A percentile compares a stretch with the other conserved stretches of the same genome.
Conservation (phyloP, 148 eudicot genomes). For the Polygonum aviculare region DNA sequence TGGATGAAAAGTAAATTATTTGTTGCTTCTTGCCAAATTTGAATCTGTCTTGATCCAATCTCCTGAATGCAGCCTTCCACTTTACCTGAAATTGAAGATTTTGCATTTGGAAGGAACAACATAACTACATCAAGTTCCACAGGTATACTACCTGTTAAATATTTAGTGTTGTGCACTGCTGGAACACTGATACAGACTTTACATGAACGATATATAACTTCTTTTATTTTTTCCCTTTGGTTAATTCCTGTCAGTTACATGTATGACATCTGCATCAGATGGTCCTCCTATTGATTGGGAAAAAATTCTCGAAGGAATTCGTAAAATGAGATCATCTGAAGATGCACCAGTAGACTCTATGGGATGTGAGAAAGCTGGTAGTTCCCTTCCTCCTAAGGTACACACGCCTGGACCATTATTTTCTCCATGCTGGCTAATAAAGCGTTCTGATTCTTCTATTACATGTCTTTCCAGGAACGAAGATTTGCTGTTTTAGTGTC, state of each 20-base stretch:
- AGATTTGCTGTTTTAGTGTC: conserved; percentile 73
- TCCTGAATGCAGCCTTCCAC: conserved; percentile 25
- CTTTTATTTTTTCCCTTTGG: not conserved
- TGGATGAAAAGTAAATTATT: not conserved
- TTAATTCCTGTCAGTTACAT: not conserved
- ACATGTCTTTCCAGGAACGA: conserved; percentile 54
- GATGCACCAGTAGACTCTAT: conserved; percentile 88
- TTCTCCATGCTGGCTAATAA: not conserved
- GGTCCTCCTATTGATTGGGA: conserved; percentile 61
- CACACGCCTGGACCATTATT: not conserved
- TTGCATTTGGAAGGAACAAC: conserved; percentile 35
- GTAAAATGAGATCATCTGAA: conserved; percentile 72
- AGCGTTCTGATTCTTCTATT: not conserved
- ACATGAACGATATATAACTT: not conserved
- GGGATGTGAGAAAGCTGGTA: conserved; percentile 90
- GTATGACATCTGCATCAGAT: conserved; percentile 21
- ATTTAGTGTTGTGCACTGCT: not conserved
- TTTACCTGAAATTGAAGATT: conserved; percentile 83
- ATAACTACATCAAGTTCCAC: conserved; percentile 30
- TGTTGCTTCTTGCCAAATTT: not conserved
- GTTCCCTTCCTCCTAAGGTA: conserved; percentile 80
- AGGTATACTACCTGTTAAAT: conserved; percentile 14
- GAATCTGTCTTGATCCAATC: not conserved
- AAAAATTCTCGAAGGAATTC: conserved; percentile 71
- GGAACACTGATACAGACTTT: not conserved